These are phyloP conservation scores for Jatropha multifida DNA, from an alignment of 441 rosid species.

Conservation along the genomic window DNA sequence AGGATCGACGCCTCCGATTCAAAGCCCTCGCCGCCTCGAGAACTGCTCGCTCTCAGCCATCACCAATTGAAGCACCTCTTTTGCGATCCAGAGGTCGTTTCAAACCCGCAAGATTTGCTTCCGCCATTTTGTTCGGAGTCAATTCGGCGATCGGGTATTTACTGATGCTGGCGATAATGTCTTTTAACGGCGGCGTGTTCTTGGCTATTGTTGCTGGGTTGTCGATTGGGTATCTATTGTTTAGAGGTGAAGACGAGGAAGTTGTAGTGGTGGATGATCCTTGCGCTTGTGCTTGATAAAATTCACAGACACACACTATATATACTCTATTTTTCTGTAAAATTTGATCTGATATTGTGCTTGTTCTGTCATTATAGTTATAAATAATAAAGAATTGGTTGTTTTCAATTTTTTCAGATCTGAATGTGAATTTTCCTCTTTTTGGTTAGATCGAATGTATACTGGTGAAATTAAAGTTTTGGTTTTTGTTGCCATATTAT, in stretches of 20 bases:
- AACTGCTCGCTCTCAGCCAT: background rate
- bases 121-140: constrained; percentile 43
- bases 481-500: background rate
- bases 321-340: background rate
- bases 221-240: constrained; percentile 41
- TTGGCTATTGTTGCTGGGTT: constrained; percentile 50
- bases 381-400: too few species aligned
- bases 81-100: constrained; percentile 20
- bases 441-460: background rate
- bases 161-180: constrained; percentile 71
- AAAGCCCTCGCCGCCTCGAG: constrained; percentile 16
- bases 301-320: background rate
- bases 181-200: constrained; percentile 66
- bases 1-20: constrained; percentile 42
- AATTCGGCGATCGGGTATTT: constrained; percentile 59
- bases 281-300: constrained; percentile 50
- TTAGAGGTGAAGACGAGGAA: constrained; percentile 35
- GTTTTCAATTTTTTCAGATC: background rate
- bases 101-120: constrained; percentile 25
- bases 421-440: background rate
- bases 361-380: background rate
- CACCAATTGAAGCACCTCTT: constrained; percentile 22
- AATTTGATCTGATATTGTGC: background rate
- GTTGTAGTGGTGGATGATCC: constrained; percentile 31
- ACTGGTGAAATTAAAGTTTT: background rate